Percentiles rank a stretch among this genome's conserved stretches.
Evolutionary conservation across 768 basidiomycete species (phyloP).

Genomic region (Lanmaoa pseudosensibilis): DNA sequence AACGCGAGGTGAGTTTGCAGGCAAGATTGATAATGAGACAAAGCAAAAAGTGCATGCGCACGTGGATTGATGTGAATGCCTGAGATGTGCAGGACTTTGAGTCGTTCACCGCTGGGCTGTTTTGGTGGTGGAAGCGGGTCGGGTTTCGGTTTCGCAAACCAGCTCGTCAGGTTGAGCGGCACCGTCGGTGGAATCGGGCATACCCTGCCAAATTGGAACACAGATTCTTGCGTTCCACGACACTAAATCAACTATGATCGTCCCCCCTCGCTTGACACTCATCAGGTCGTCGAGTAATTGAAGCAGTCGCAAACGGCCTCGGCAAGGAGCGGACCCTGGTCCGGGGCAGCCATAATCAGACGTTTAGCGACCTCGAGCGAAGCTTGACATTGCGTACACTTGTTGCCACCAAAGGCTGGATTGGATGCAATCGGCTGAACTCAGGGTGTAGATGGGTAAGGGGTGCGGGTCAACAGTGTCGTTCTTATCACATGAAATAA

Average conservation of each 20-base stretch:
- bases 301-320: slow-evolving; percentile 44
- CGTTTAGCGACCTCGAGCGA: slow-evolving; percentile 42
- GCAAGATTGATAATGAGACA: not conserved
- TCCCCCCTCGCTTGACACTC: not conserved
- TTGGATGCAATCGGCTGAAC: slow-evolving; percentile 37
- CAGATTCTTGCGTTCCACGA: slow-evolving; percentile 13
- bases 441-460: slow-evolving; percentile 32
- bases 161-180: slow-evolving; percentile 42
- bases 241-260: not conserved
- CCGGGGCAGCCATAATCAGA: slow-evolving; percentile 41
- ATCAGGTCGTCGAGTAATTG: slow-evolving; percentile 40
- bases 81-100: slow-evolving; percentile 49
- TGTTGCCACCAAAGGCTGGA: slow-evolving; percentile 36
- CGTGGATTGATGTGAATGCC: slow-evolving; percentile 51
- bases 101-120: slow-evolving; percentile 42
- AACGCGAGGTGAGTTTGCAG: not conserved
- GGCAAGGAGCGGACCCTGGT: slow-evolving; percentile 40
- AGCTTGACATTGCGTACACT: slow-evolving; percentile 40
- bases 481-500: slow-evolving; percentile 25
- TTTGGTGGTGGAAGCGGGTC: slow-evolving; percentile 40
- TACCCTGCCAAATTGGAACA: slow-evolving; percentile 33
- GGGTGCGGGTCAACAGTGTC: slow-evolving; percentile 44
- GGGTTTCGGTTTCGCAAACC: slow-evolving; percentile 53
- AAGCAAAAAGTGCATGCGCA: slow-evolving; percentile 19
- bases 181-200: slow-evolving; percentile 41